A percentile compares a stretch with the other conserved stretches of the same genome.
Conservation (phyloP, 208 protist genomes). For the Zelonia costaricensis region DNA sequence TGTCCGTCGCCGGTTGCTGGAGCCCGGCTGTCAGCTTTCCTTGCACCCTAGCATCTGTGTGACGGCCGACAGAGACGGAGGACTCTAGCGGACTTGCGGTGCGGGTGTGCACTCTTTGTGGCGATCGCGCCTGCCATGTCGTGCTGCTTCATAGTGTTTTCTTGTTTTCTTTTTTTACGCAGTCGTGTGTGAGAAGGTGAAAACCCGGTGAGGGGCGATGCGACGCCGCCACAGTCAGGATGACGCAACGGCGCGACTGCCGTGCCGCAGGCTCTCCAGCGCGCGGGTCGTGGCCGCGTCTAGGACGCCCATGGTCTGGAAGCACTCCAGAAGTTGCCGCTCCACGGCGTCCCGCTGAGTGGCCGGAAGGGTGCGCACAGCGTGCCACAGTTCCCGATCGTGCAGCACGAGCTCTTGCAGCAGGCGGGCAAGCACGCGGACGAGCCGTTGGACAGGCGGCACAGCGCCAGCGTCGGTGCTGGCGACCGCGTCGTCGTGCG, state of each 20-base stretch:
- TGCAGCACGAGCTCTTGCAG: slow-evolving; percentile 58
- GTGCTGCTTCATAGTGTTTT: background rate
- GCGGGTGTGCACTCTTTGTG: too few species aligned
- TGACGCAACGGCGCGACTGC: slow-evolving; percentile 2
- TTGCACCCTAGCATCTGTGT: too few species aligned
- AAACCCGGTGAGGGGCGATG: background rate
- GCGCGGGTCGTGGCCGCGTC: slow-evolving; percentile 37
- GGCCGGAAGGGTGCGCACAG: slow-evolving; percentile 34
- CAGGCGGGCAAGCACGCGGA: slow-evolving; percentile 33
- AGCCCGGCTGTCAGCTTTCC: too few species aligned
- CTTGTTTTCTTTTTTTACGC: too few species aligned
- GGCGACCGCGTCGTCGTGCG: slow-evolving; percentile 23
- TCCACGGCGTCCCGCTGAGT: slow-evolving; percentile 44
- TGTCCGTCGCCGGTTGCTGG: too few species aligned
- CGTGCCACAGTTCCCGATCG: slow-evolving; percentile 52
- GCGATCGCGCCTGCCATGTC: too few species aligned
- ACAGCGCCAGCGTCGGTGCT: slow-evolving; percentile 16
- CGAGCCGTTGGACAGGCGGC: slow-evolving; percentile 23
- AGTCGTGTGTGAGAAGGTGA: background rate
- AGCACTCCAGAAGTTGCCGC: slow-evolving; percentile 41
- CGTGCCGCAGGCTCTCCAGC: slow-evolving; percentile 9
- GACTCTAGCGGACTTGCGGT: too few species aligned
- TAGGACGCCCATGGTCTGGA: slow-evolving; percentile 40
- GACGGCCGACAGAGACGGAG: background rate
- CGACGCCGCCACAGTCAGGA: background rate